Base-by-base conservation (phyloP, 805 yeast genomes). In the Metschnikowia orientalis region DNA sequence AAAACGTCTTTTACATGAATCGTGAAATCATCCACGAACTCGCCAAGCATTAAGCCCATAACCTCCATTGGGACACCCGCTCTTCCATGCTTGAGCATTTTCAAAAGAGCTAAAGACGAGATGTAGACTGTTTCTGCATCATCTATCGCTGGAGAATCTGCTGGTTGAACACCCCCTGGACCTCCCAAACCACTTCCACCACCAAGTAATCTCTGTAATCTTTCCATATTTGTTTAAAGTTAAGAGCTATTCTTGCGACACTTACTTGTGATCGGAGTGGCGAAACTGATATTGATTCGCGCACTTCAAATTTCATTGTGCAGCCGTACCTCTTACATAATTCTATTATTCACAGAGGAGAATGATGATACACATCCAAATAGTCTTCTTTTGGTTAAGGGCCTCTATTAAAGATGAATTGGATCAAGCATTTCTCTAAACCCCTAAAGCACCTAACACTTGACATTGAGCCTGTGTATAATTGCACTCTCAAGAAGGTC, bases 11-110 rank as follows among this genome's bases (percentile, higher is more conserved):
- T 87, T 23, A 92, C 99, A 50, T 89, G 95, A 23, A 92, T 92
- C 1, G 98, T 92, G 60, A 83, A 90, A 41, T 92, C 97, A 58
- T 92, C 98, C 17, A 92, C 92, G 62, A 92, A 90, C 48, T 90
- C 97, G 28, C 99, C 99, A 41, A 94, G 73, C 99, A 92, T 92
- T 45, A 92, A 71, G 3, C 99, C 99, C 99, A 92, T 92, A 32
- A 75, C 81, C 56, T 73, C 79, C 80, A 74, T 73, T n/a, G 79
- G 80, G 32, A 74, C 80, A 57, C 94, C 92, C 2, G 92, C 90
- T 54, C 97, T 75, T 22, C 97, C 97, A 56, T 92, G 99, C 59
- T 89, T 90, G 53, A 92, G 76, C 98, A 92, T 92, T 64, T 92
- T 92, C 43, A 92, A 70, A 32, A 92, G 67, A 3, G 99, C 99